These are phyloP conservation scores for Podospora australis DNA, from an alignment of 495 filamentous ascomycete species.

Conservation along the genomic window DNA sequence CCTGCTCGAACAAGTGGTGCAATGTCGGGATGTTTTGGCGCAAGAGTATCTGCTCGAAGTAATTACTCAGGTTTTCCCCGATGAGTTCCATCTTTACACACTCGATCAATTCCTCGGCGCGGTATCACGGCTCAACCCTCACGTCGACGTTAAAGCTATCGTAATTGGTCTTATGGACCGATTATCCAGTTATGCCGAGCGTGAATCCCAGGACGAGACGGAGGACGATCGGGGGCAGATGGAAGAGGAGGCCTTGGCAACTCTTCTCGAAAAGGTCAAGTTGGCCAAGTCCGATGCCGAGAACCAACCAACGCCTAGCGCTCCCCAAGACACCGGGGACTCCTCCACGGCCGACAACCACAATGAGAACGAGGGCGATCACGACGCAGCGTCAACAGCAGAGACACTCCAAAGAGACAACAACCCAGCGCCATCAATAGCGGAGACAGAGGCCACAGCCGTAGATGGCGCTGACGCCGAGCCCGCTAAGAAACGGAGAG, in stretches of 20 bases:
- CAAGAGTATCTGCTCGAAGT: conserved; percentile 97
- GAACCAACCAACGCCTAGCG: conserved; percentile 28
- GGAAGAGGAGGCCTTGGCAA: conserved; percentile 76
- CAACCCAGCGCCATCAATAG: conserved; percentile 34
- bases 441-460: conserved; percentile 37
- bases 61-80: conserved; percentile 97
- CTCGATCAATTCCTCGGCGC: conserved; percentile 89
- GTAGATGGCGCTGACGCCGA: conserved; percentile 34
- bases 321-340: conserved; percentile 9
- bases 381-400: conserved; percentile 11
- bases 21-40: conserved; percentile 92
- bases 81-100: conserved; percentile 96
- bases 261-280: conserved; percentile 68
- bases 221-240: conserved; percentile 63
- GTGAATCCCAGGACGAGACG: conserved; percentile 70
- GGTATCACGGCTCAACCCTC: conserved; percentile 83
- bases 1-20: conserved; percentile 91
- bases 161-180: conserved; percentile 98
- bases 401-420: conserved; percentile 22
- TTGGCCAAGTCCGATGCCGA: conserved; percentile 53
- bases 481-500: conserved; percentile 51
- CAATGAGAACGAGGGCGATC: conserved; percentile 15
- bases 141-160: conserved; percentile 96
- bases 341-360: conserved; percentile 9
- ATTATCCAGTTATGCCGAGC: conserved; percentile 82